These are phyloP conservation scores for Corynascus novoguineensis DNA, from an alignment of 495 filamentous ascomycete genomes.

Conservation along the genomic window DNA sequence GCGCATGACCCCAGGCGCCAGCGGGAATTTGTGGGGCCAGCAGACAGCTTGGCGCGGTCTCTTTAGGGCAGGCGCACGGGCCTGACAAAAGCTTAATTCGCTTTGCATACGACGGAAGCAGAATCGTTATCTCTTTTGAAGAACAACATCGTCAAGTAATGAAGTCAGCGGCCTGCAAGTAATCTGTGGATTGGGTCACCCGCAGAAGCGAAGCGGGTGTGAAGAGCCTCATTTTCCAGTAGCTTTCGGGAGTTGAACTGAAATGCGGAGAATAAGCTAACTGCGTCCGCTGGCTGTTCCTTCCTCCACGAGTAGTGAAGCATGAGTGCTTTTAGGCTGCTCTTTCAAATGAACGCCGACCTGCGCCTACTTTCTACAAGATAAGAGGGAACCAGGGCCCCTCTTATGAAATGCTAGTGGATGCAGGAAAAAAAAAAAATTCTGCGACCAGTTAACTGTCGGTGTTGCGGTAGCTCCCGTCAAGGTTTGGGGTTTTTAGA, in stretches of 20 bases:
- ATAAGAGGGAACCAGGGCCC: no score
- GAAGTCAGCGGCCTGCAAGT: not conserved
- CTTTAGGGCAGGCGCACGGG: conserved; percentile 2
- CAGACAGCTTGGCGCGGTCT: not conserved
- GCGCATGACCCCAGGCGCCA: not conserved
- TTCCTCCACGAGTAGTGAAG: no score
- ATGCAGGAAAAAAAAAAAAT: no score
- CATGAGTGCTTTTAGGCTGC: no score
- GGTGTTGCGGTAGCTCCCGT: not conserved
- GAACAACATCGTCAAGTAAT: not conserved
- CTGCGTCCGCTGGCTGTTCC: not conserved
- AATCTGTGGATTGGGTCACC: not conserved
- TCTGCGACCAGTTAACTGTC: not conserved
- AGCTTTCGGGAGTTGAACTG: not conserved
- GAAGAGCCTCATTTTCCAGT: not conserved
- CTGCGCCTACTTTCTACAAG: no score
- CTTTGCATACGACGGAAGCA: not conserved
- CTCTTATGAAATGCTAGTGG: no score
- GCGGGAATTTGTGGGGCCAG: not conserved
- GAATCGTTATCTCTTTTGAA: not conserved
- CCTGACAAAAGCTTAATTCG: conserved; percentile 16
- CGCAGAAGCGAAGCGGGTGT: not conserved
- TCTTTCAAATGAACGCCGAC: no score
- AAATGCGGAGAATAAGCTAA: not conserved
- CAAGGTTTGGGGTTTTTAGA: not conserved